Conservation (phyloP, 768 basidiomycete genomes). For the Leccinellum rugosiceps region DNA sequence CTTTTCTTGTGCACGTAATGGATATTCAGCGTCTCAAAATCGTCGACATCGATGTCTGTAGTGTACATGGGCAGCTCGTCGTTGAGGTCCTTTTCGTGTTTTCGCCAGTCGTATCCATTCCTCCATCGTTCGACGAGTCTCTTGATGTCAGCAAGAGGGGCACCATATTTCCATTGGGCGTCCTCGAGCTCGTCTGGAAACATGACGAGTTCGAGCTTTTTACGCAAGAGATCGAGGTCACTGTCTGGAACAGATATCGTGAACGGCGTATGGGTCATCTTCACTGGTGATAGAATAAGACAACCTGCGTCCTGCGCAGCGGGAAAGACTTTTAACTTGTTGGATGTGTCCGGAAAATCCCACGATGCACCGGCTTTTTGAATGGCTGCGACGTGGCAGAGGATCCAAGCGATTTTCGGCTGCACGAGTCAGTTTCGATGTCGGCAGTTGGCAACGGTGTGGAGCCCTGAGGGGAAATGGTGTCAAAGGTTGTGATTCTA, state of each 20-base stretch:
- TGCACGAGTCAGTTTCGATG: not conserved
- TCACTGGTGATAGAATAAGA: no score
- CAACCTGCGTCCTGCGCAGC: not conserved
- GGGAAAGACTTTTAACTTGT: no score
- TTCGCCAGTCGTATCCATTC: constrained; percentile 54
- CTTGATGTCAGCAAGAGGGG: constrained; percentile 45
- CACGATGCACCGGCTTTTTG: not conserved
- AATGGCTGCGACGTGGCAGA: not conserved
- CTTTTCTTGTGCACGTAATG: constrained; percentile 61
- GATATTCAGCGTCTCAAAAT: constrained; percentile 46
- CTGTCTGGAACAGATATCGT: constrained; percentile 44
- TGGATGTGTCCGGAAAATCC: not conserved
- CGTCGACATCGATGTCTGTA: constrained; percentile 45
- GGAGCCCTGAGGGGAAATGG: not conserved
- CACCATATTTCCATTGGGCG: constrained; percentile 50
- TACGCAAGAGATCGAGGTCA: constrained; percentile 37
- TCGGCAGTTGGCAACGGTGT: not conserved
- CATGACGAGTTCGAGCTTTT: constrained; percentile 44
- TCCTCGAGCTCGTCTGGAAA: constrained; percentile 59
- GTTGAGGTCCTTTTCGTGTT: constrained; percentile 49
- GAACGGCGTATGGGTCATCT: constrained; percentile 33
- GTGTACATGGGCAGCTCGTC: constrained; percentile 54
- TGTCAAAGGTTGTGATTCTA: not conserved
- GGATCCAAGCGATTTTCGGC: not conserved
- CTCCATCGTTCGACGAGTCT: constrained; percentile 50